These are phyloP conservation scores for Oryza rufipogon DNA, from an alignment of 176 grass and related monocot genomes.

Conservation along the genomic window DNA sequence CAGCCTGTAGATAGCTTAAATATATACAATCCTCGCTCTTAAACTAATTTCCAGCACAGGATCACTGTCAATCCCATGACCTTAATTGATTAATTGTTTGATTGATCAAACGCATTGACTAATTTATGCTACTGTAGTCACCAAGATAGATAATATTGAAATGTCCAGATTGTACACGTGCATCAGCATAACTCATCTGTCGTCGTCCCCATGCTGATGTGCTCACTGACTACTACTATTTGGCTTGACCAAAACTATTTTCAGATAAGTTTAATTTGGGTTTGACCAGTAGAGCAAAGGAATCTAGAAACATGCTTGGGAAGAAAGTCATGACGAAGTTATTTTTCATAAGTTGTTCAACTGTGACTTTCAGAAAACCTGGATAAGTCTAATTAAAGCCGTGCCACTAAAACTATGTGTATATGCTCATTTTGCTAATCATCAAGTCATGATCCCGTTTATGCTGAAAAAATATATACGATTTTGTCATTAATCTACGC, in stretches of 20 bases:
- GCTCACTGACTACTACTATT: not conserved
- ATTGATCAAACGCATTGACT: conserved; percentile 1
- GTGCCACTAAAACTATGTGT: no score
- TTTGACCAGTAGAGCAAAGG: not conserved
- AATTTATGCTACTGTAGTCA: not conserved
- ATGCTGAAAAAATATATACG: no score
- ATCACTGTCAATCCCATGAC: not conserved
- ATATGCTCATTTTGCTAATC: no score
- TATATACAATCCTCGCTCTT: not conserved
- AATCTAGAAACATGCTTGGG: not conserved
- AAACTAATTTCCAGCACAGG: not conserved
- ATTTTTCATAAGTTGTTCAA: no score
- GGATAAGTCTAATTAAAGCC: no score
- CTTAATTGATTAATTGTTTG: conserved; percentile 1
- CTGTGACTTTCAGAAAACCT: not conserved
- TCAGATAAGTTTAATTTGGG: not conserved
- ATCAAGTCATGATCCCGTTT: no score
- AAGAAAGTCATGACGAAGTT: not conserved
- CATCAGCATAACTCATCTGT: not conserved
- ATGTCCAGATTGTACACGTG: not conserved
- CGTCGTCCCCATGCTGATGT: not conserved
- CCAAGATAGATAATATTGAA: not conserved
- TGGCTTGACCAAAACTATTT: not conserved
- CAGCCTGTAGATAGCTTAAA: not conserved
- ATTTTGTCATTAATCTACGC: no score